Percentiles rank a stretch among this genome's conserved stretches.
Conservation (phyloP, 805 yeast genomes). For the Zygoascus ofunaensis region DNA sequence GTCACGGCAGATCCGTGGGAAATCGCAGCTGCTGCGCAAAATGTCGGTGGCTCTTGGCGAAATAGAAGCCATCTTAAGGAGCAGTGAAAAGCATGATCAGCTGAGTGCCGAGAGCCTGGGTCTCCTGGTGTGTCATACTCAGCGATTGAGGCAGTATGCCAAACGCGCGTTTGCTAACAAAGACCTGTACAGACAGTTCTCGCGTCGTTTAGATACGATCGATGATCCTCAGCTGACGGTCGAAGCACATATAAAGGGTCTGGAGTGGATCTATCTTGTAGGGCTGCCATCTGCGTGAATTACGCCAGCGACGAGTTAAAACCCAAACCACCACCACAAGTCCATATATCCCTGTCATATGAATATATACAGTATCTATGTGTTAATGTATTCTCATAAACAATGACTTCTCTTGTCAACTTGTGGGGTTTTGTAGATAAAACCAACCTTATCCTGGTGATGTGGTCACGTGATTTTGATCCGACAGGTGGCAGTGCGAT, state of each 20-base stretch:
- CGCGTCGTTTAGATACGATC: background rate
- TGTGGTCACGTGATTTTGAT: too few relatives aligned
- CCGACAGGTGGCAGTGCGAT: too few relatives aligned
- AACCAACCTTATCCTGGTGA: too few relatives aligned
- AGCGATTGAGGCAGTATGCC: constrained; percentile 46
- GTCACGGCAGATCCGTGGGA: constrained; percentile 11
- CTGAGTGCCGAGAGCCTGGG: constrained; percentile 40
- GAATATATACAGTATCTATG: too few relatives aligned
- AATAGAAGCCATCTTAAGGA: constrained; percentile 44
- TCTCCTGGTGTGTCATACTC: constrained; percentile 54
- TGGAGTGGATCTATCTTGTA: constrained; percentile 6
- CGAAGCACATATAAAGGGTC: constrained; percentile 2
- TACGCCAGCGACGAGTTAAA: too few relatives aligned
- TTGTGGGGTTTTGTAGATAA: too few relatives aligned
- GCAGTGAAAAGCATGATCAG: constrained; percentile 17
- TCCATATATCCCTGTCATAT: too few relatives aligned
- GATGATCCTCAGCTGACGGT: constrained; percentile 3
- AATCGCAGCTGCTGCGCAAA: constrained; percentile 23
- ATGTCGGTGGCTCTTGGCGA: constrained; percentile 42
- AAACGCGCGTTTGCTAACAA: constrained; percentile 38
- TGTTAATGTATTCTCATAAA: too few relatives aligned
- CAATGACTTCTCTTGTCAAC: too few relatives aligned
- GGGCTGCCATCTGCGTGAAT: background rate
- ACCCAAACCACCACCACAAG: too few relatives aligned
- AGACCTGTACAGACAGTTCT: constrained; percentile 45